Conservation (phyloP, 2,329 filamentous ascomycete species). For the Zymoseptoria crescenta region DNA sequence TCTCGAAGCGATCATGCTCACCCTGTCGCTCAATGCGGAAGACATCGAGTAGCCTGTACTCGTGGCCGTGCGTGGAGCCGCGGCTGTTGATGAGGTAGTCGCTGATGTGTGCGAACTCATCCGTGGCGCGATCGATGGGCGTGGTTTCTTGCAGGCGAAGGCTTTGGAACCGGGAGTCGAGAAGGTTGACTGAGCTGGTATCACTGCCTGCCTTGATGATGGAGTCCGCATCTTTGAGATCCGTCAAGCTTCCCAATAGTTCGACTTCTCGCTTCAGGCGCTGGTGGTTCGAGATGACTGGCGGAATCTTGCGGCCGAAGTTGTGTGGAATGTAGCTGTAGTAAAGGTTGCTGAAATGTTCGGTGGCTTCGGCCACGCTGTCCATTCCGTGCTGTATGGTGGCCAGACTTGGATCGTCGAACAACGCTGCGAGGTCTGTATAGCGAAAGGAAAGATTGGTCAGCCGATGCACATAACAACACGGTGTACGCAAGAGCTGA, state of each 20-base stretch:
- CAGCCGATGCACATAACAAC: too few species aligned
- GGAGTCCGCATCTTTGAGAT: constrained; percentile 74
- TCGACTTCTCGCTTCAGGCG: constrained; percentile 69
- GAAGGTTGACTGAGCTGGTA: constrained; percentile 46
- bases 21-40: constrained; percentile 74
- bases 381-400: constrained; percentile 28
- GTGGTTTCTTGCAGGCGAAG: constrained; percentile 72
- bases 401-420: constrained; percentile 49
- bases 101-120: constrained; percentile 58
- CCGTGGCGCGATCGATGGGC: constrained; percentile 48
- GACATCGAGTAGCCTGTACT: constrained; percentile 61
- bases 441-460: neutral
- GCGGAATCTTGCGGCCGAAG: constrained; percentile 67
- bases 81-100: constrained; percentile 60
- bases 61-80: constrained; percentile 57
- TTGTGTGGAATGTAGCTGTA: constrained; percentile 76
- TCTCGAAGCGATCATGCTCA: constrained; percentile 61
- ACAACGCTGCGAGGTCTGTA: constrained; percentile 62
- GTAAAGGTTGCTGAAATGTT: constrained; percentile 66
- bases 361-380: constrained; percentile 37
- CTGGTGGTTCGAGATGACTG: constrained; percentile 51
- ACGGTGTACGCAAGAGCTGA: too few species aligned
- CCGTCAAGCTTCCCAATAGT: constrained; percentile 69
- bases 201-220: constrained; percentile 61
- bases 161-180: constrained; percentile 65